Evolutionary conservation across 495 filamentous ascomycete species (phyloP).

Genomic region (Acidomyces sp.): DNA sequence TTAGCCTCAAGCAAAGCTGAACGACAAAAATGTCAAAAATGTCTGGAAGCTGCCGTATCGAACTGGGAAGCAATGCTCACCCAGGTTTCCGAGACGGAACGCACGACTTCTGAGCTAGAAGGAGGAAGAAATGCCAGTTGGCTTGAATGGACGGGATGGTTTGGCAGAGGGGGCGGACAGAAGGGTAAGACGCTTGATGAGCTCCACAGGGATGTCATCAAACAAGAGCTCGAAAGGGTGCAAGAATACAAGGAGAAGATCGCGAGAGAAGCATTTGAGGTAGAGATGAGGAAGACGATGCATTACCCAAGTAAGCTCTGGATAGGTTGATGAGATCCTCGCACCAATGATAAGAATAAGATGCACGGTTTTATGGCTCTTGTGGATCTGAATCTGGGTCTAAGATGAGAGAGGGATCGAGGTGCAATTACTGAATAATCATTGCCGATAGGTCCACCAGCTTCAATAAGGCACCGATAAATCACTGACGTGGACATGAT

Average conservation of each 20-base stretch:
- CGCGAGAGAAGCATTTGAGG: conserved; percentile 8
- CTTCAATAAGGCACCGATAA: too few species aligned
- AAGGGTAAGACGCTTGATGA: conserved; percentile 14
- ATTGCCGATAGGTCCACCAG: too few species aligned
- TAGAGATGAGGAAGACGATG: conserved; percentile 6
- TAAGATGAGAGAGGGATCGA: too few species aligned
- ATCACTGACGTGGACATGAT: too few species aligned
- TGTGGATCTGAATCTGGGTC: too few species aligned
- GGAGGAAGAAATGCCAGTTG: conserved; percentile 7
- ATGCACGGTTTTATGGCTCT: too few species aligned
- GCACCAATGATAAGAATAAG: too few species aligned
- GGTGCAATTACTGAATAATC: too few species aligned
- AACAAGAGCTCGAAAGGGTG: conserved; percentile 17
- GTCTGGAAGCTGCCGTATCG: conserved; percentile 11
- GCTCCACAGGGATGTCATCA: conserved; percentile 4
- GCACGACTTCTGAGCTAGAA: not conserved
- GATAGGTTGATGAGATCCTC: too few species aligned
- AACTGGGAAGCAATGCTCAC: conserved; percentile 20
- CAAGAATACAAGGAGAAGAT: conserved; percentile 12
- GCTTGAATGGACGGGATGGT: conserved; percentile 18
- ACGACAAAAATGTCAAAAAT: conserved; percentile 13
- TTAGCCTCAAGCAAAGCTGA: not conserved
- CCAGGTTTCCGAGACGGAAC: conserved; percentile 9
- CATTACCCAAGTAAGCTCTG: too few species aligned
- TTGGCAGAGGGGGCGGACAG: conserved; percentile 9